phyloP scores from a whole-genome alignment of 306 rosid genomes.

The peach (Prunus persica) region DNA sequence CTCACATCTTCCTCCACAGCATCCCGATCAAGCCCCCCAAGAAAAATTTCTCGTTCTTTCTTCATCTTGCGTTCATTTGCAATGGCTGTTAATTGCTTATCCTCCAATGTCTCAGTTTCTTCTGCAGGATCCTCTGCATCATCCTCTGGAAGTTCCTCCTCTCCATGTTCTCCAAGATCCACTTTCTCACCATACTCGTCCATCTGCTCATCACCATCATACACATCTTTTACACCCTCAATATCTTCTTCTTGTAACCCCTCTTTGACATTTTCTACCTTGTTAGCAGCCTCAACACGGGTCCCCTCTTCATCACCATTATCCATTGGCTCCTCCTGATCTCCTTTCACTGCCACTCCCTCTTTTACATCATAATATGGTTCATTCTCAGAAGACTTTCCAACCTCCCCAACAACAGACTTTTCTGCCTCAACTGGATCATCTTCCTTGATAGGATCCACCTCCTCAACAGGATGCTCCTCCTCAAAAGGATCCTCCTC shows the following conservation, averaged over 20 bases:
- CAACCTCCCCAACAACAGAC: constrained; percentile 28
- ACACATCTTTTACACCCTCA: constrained; percentile 19
- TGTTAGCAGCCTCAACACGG: constrained; percentile 9
- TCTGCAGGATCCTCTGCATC: constrained; percentile 45
- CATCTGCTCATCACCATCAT: constrained; percentile 28
- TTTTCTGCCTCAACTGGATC: constrained; percentile 1
- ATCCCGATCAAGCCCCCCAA: constrained; percentile 75
- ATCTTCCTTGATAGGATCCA: neutral
- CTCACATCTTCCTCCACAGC: constrained; percentile 73
- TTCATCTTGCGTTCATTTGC: constrained; percentile 55
- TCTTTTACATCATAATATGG: constrained; percentile 21
- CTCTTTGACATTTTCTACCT: constrained; percentile 24
- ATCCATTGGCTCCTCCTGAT: constrained; percentile 24
- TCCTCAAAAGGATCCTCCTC: neutral
- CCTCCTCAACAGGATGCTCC: constrained; percentile 4
- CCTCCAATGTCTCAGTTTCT: constrained; percentile 42
- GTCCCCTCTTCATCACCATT: constrained; percentile 27
- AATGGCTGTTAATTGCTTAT: constrained; percentile 47
- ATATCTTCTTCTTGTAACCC: constrained; percentile 31
- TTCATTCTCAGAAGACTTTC: constrained; percentile 27
- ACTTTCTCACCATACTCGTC: constrained; percentile 37
- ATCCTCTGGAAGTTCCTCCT: constrained; percentile 43
- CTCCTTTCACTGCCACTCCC: constrained; percentile 29
- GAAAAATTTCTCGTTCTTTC: constrained; percentile 75
- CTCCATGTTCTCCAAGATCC: constrained; percentile 51